Conservation (phyloP, 2,329 filamentous ascomycete genomes). For the Calonectria honghensis region DNA sequence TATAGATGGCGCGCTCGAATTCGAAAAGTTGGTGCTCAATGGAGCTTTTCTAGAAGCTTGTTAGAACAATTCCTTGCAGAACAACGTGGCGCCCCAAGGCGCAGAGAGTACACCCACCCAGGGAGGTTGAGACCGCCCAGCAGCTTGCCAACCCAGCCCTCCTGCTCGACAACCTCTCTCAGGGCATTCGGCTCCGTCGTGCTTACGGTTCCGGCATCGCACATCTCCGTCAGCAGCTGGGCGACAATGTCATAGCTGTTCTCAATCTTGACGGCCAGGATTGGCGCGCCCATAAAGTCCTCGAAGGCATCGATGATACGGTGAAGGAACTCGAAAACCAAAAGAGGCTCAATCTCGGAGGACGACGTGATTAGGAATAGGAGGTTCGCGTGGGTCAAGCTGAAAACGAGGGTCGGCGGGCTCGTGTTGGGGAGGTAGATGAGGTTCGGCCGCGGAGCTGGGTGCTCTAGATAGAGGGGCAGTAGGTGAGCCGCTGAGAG, state of each 20-base stretch:
- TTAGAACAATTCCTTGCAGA: slow-evolving; percentile 36
- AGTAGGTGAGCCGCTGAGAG: slow-evolving; percentile 85
- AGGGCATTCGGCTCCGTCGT: slow-evolving; percentile 96
- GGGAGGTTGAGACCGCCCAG: slow-evolving; percentile 91
- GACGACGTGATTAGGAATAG: slow-evolving; percentile 91
- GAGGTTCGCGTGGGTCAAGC: slow-evolving; percentile 89
- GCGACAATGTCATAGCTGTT: slow-evolving; percentile 94
- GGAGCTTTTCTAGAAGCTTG: slow-evolving; percentile 62
- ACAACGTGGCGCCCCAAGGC: not conserved
- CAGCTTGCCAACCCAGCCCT: slow-evolving; percentile 91
- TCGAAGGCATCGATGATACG: slow-evolving; percentile 93
- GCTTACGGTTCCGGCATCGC: slow-evolving; percentile 90
- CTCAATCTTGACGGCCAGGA: slow-evolving; percentile 91
- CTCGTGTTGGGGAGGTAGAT: slow-evolving; percentile 88
- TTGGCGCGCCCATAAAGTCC: slow-evolving; percentile 92
- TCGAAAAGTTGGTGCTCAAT: slow-evolving; percentile 62
- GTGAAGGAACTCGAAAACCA: slow-evolving; percentile 95
- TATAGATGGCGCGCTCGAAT: slow-evolving; percentile 63
- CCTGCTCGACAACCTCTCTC: slow-evolving; percentile 92
- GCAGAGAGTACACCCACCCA: slow-evolving; percentile 68
- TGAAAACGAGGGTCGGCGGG: slow-evolving; percentile 92
- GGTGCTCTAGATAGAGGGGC: slow-evolving; percentile 89
- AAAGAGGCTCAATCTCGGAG: slow-evolving; percentile 89
- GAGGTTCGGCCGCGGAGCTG: slow-evolving; percentile 87
- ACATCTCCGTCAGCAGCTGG: slow-evolving; percentile 96